Conservation (phyloP, 2,329 filamentous ascomycete genomes). For the Onygenales sp. region DNA sequence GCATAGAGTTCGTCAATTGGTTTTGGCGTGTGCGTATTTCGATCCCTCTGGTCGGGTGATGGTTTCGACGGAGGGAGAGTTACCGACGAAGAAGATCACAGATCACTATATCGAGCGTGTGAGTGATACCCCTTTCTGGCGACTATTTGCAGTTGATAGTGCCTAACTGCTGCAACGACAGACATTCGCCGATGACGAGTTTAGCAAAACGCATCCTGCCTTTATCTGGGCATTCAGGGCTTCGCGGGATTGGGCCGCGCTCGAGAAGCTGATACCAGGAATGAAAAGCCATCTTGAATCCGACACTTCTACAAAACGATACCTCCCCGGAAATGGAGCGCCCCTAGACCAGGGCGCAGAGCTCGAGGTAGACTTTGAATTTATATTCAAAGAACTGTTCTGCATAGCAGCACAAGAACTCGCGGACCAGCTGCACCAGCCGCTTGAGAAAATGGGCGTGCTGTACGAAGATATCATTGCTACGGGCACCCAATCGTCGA, state of each 20-base stretch:
- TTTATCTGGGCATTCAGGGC: slow-evolving; percentile 85
- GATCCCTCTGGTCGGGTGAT: slow-evolving; percentile 35
- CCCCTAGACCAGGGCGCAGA: slow-evolving; percentile 36
- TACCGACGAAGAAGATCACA: slow-evolving; percentile 58
- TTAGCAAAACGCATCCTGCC: slow-evolving; percentile 65
- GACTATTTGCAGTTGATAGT: background rate
- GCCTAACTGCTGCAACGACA: slow-evolving; percentile 8
- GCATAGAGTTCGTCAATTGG: slow-evolving; percentile 53
- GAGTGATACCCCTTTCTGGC: slow-evolving; percentile 10
- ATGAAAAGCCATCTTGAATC: slow-evolving; percentile 63
- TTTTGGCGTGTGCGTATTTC: slow-evolving; percentile 35
- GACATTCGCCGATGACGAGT: slow-evolving; percentile 59
- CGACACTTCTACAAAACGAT: slow-evolving; percentile 38
- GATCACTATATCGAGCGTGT: slow-evolving; percentile 62
- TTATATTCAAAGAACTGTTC: slow-evolving; percentile 76
- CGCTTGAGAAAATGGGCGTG: slow-evolving; percentile 54
- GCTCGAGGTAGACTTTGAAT: slow-evolving; percentile 48
- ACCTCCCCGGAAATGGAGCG: slow-evolving; percentile 38
- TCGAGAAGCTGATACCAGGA: slow-evolving; percentile 57
- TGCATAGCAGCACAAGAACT: slow-evolving; percentile 70
- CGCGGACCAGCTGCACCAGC: slow-evolving; percentile 55
- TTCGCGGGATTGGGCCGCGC: slow-evolving; percentile 63
- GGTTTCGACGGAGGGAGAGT: slow-evolving; percentile 35
- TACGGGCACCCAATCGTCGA: slow-evolving; percentile 39
- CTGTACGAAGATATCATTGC: slow-evolving; percentile 68